Percentiles rank a stretch among this genome's conserved stretches.
Evolutionary conservation across 495 filamentous ascomycete genomes (phyloP).

Genomic region (Neurospora hispaniola): DNA sequence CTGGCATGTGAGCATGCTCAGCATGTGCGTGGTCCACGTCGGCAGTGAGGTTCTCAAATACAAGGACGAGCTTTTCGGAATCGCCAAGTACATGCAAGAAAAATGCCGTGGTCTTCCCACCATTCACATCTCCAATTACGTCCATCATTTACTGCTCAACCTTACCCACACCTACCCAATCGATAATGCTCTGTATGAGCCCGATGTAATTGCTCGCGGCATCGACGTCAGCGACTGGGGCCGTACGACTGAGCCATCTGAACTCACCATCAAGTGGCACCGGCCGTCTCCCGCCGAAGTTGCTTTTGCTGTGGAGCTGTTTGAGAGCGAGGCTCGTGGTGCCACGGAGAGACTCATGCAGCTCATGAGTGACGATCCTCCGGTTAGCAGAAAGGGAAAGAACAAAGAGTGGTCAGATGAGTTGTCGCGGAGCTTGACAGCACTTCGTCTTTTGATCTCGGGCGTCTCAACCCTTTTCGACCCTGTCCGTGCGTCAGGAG

Average conservation of each 20-base stretch:
- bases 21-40: constrained; percentile 97
- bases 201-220: constrained; percentile 41
- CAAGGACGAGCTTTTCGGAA: constrained; percentile 78
- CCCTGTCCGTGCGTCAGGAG: constrained; percentile 52
- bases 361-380: constrained; percentile 69
- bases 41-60: constrained; percentile 80
- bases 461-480: constrained; percentile 86
- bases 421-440: constrained; percentile 76
- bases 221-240: constrained; percentile 69
- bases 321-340: constrained; percentile 61
- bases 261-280: constrained; percentile 86
- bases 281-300: constrained; percentile 68
- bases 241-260: constrained; percentile 51
- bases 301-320: constrained; percentile 78
- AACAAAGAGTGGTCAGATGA: constrained; percentile 99
- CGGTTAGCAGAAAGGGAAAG: constrained; percentile 84
- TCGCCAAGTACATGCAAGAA: constrained; percentile 90
- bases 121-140: constrained; percentile 92
- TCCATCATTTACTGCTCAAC: constrained; percentile 97
- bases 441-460: constrained; percentile 74
- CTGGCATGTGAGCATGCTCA: constrained; percentile 95
- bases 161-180: constrained; percentile 86
- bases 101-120: constrained; percentile 88
- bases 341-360: constrained; percentile 49
- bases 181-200: constrained; percentile 78